These are phyloP conservation scores for Colletotrichum noveboracense DNA, from an alignment of 2,329 filamentous ascomycete species.

Conservation along the genomic window DNA sequence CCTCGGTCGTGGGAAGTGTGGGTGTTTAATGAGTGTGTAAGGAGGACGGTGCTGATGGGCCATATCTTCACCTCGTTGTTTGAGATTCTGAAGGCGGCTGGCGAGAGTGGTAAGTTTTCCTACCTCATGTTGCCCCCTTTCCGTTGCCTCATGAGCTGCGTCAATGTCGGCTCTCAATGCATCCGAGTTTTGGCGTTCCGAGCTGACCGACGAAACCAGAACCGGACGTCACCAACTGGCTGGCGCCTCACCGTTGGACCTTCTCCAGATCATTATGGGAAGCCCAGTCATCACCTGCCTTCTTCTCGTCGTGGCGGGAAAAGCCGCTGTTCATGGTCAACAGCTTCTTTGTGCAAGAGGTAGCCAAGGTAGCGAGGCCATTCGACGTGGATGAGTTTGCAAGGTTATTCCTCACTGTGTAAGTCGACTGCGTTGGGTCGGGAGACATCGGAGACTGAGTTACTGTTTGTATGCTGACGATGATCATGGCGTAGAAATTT, in stretches of 20 bases:
- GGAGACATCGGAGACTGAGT: rapidly evolving
- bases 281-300: conserved; percentile 43
- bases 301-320: conserved; percentile 49
- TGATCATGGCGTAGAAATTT: neutral
- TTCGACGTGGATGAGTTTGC: conserved; percentile 46
- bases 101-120: conserved; percentile 20
- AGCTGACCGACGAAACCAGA: neutral
- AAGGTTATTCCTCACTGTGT: conserved; percentile 41
- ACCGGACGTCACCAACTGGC: conserved; percentile 22
- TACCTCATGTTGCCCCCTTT: neutral
- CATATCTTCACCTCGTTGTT: conserved; percentile 37
- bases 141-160: neutral
- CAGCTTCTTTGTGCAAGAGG: conserved; percentile 38
- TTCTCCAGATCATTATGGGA: conserved; percentile 50
- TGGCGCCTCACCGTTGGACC: conserved; percentile 33
- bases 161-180: neutral
- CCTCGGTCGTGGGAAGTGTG: conserved; percentile 51
- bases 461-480: neutral
- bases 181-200: neutral
- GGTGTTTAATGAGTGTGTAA: conserved; percentile 46
- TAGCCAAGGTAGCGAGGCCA: conserved; percentile 40
- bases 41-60: conserved; percentile 41
- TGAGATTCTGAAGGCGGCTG: conserved; percentile 34
- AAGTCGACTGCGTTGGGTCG: conserved; percentile 23
- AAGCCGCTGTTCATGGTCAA: conserved; percentile 41